Base-by-base conservation (phyloP, 345 rosid species). In the Eucalyptus tenuipes region DNA sequence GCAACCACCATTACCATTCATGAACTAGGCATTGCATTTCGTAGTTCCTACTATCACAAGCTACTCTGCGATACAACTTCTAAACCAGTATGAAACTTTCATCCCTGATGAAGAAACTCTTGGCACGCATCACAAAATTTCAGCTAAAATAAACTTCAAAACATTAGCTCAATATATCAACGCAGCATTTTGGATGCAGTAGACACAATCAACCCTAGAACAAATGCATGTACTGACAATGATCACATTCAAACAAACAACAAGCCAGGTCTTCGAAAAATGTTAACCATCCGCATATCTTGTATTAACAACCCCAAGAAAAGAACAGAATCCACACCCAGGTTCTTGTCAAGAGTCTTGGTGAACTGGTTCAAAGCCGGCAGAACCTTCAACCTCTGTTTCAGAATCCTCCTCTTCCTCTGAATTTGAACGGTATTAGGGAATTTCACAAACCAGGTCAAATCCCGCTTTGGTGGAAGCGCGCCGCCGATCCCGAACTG, bases 301-400 rank as follows among this genome's bases (percentile, higher is more conserved):
- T 47, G 33, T 45, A 42, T 10, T 45, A 44, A 64, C 37, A 64
- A 64, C 75, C 75, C 20, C 75, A 64, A n/a, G 75, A 64, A 64
- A n/a, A 64, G 75, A 64, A 64, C 22, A n/a, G 1, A 64, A 64
- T n/a, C 40, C 87, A 50, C 88, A 95, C 99, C 97, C 1, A 94
- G 93, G 87, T 95, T 95, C 93, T 96, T 96, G 93, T 97, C 98
- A n/a, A 95, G 99, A 95, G 99, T 93, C 92, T 97, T 95, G 86
- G 98, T 97, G 92, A 95, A 97, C 90, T 95, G 97, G 90, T 95
- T 95, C 44, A 96, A 90, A 37, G 98, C 94, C 2, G 98, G 98
- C 4, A 96, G 97, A 52, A 95, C 97, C 96, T 97, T 96, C 91
- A 96, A 90, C 85, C 98, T 92, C 91, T 92, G 95, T 92, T 92